A percentile compares a stretch with the other conserved stretches of the same genome.
Evolutionary conservation across 2,329 filamentous ascomycete genomes (phyloP).

Genomic region (Trichoderma aggressivum): DNA sequence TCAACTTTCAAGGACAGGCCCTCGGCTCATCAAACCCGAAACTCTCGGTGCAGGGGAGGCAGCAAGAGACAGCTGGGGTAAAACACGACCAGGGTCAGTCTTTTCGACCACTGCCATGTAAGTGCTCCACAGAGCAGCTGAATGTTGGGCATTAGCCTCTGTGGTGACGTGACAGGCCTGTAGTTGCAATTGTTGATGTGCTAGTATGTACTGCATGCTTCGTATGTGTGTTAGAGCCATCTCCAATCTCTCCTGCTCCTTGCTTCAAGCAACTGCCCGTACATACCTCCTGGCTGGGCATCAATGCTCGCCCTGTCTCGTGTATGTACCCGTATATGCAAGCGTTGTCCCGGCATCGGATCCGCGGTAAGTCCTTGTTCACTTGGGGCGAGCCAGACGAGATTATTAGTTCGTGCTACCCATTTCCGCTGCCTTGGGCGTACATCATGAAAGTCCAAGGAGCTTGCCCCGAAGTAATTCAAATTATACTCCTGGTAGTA

Average conservation of each 20-base stretch:
- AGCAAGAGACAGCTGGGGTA: constrained; percentile 8
- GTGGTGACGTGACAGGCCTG: not conserved
- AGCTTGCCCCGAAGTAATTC: not conserved
- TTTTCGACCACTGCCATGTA: not conserved
- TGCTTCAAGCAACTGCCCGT: not conserved
- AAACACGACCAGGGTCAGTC: not conserved
- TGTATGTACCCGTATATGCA: not conserved
- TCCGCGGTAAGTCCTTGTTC: not conserved
- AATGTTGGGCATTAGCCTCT: constrained; percentile 3
- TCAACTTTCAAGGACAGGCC: not conserved
- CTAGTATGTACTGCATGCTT: not conserved
- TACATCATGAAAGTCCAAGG: not conserved
- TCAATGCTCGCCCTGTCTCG: not conserved
- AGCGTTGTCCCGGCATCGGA: not conserved
- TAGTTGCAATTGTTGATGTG: not conserved
- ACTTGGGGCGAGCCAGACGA: not conserved
- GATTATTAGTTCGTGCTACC: not conserved
- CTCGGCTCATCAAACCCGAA: constrained; percentile 9
- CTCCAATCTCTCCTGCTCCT: not conserved
- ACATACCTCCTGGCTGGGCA: not conserved
- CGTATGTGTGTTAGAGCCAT: not conserved
- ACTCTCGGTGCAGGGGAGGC: not conserved
- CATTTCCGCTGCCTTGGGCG: not conserved
- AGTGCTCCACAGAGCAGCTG: constrained; percentile 8
- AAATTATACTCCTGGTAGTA: not conserved